Percentiles rank a stretch among this genome's conserved stretches.
Evolutionary conservation across 1,284 basidiomycete genomes (phyloP).

Genomic region (Agaricales sp.): DNA sequence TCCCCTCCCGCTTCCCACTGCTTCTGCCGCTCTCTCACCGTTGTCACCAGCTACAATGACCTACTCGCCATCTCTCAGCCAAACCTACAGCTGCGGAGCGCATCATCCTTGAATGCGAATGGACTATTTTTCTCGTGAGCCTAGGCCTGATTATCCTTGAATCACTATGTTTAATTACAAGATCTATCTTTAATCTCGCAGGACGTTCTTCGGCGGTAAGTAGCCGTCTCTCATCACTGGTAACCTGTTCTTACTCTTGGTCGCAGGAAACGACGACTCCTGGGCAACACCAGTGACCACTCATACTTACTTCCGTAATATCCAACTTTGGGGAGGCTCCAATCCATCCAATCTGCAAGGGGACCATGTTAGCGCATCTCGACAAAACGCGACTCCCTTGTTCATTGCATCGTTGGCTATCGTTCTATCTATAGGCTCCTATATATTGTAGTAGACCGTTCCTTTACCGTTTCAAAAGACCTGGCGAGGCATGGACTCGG

Average conservation of each 20-base stretch:
- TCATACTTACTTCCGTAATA: conserved; percentile 63
- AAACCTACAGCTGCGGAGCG: conserved; percentile 41
- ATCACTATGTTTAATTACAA: neutral
- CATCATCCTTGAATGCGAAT: conserved; percentile 32
- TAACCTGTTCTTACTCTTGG: conserved; percentile 6
- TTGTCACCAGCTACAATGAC: conserved; percentile 40
- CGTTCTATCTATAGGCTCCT: neutral
- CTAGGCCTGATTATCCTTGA: neutral
- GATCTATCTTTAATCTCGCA: conserved; percentile 15
- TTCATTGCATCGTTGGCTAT: neutral
- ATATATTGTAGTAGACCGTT: neutral
- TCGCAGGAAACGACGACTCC: conserved; percentile 41
- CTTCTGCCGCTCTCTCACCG: neutral
- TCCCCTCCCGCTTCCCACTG: conserved; percentile 2
- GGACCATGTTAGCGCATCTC: conserved; percentile 18
- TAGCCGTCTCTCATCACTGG: conserved; percentile 3
- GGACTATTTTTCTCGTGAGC: conserved; percentile 62
- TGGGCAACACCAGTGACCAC: conserved; percentile 55
- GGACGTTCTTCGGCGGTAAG: conserved; percentile 66
- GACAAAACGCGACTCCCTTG: neutral
- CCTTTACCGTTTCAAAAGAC: too few relatives aligned
- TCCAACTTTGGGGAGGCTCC: conserved; percentile 42
- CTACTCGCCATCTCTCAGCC: conserved; percentile 37
- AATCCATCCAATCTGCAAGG: conserved; percentile 36
- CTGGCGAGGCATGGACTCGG: too few relatives aligned